Percentiles rank a stretch among this genome's conserved stretches.
Conservation (phyloP, 805 yeast species). For the Priceomyces fermenticarens region DNA sequence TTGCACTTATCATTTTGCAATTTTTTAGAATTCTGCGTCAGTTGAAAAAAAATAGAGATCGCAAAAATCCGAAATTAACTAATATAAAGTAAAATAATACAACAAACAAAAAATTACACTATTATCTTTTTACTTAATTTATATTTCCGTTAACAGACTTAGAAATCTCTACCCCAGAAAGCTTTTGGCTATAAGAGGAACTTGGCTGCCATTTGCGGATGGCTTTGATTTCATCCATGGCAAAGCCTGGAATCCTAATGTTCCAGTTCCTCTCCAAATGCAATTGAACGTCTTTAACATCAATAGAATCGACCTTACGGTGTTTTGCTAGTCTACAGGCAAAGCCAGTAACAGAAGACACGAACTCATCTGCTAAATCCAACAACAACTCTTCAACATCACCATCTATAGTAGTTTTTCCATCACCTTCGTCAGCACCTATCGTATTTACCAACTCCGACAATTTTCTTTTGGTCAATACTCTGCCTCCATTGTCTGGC, state of each 20-base stretch:
- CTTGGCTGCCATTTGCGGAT: slow-evolving; percentile 72
- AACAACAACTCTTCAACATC: slow-evolving; percentile 89
- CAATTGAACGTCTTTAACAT: slow-evolving; percentile 84
- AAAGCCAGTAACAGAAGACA: slow-evolving; percentile 83
- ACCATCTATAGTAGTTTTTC: slow-evolving; percentile 87
- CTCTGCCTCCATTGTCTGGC: slow-evolving; percentile 67
- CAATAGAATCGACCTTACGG: slow-evolving; percentile 81
- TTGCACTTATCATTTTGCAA: too few species aligned
- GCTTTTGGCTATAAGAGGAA: slow-evolving; percentile 58
- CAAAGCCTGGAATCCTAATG: slow-evolving; percentile 88
- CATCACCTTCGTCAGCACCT: slow-evolving; percentile 86
- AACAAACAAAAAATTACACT: slow-evolving; percentile 1
- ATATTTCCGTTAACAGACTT: slow-evolving; percentile 56
- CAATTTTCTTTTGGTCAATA: slow-evolving; percentile 83
- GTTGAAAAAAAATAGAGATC: too few species aligned
- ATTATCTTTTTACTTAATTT: slow-evolving; percentile 9
- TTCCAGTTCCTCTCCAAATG: slow-evolving; percentile 95
- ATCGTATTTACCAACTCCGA: slow-evolving; percentile 81
- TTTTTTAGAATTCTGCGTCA: too few species aligned
- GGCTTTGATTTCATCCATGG: slow-evolving; percentile 84
- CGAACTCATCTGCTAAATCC: slow-evolving; percentile 95
- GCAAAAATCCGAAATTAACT: too few species aligned
- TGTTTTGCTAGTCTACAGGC: slow-evolving; percentile 96
- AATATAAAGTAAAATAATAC: too few species aligned
- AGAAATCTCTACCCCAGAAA: slow-evolving; percentile 65